These are phyloP conservation scores for Basidiobolus meristosporus DNA, from an alignment of 371 early-diverging fungal genomes.

Conservation along the genomic window DNA sequence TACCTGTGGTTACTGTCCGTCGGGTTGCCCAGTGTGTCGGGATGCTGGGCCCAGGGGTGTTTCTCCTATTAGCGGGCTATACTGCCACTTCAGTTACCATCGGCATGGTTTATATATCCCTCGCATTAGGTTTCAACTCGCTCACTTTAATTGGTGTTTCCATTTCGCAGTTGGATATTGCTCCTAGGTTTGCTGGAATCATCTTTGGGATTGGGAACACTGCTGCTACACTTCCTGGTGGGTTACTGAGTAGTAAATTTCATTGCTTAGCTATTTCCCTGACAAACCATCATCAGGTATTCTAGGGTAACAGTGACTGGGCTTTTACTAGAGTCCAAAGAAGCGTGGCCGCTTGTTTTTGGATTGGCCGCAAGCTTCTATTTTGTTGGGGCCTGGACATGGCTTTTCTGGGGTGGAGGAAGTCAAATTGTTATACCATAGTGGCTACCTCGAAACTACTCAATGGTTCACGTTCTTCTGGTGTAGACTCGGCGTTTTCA, in stretches of 20 bases:
- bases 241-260: neutral
- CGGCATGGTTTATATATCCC: neutral
- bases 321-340: neutral
- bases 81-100: neutral
- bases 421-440: neutral
- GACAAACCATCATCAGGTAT: too few species aligned
- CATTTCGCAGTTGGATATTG: neutral
- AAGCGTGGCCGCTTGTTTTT: neutral
- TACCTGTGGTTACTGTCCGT: neutral
- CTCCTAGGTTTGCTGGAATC: neutral
- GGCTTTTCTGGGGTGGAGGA: neutral
- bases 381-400: neutral
- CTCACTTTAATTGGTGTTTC: neutral
- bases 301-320: too few species aligned
- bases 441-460: too few species aligned
- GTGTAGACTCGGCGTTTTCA: too few species aligned
- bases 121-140: neutral
- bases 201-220: conserved; percentile 1
- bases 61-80: neutral
- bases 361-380: neutral
- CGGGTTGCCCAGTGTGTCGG: neutral
- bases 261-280: too few species aligned
- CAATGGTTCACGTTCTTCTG: too few species aligned
- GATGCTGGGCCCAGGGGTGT: neutral
- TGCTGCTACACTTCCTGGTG: neutral